phyloP scores from a whole-genome alignment of 2,329 filamentous ascomycete genomes.

The Chaetothyriales sp. region DNA sequence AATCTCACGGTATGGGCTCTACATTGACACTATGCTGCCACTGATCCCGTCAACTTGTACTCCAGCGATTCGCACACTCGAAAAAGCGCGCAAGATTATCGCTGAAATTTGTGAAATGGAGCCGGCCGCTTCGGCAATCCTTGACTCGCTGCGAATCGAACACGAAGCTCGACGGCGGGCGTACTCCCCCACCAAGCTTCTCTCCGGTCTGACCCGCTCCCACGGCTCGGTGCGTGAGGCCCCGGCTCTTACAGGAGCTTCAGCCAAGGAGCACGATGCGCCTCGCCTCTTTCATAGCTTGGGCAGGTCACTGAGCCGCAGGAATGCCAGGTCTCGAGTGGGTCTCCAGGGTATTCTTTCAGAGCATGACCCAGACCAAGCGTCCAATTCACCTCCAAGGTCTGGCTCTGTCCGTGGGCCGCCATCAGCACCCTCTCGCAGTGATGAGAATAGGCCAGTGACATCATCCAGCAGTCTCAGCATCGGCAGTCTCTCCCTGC shows the following conservation, averaged over 20 bases:
- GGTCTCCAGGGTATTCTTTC: constrained; percentile 13
- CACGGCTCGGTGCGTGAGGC: constrained; percentile 14
- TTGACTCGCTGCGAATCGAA: constrained; percentile 17
- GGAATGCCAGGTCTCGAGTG: constrained; percentile 8
- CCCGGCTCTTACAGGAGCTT: constrained; percentile 10
- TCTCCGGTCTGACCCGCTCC: constrained; percentile 13
- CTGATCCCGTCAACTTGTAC: constrained; percentile 15
- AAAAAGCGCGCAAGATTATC: constrained; percentile 83
- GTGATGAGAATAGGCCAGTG: constrained; percentile 14
- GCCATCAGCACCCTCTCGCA: constrained; percentile 1
- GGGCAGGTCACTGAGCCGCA: constrained; percentile 13
- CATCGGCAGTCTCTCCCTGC: constrained; percentile 6
- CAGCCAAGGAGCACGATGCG: constrained; percentile 10
- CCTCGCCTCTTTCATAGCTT: constrained; percentile 15
- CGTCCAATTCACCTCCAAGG: constrained; percentile 6
- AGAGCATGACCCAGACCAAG: constrained; percentile 16
- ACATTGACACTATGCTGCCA: constrained; percentile 73
- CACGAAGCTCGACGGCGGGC: constrained; percentile 14
- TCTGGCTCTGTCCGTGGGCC: neutral
- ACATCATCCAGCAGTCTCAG: constrained; percentile 12
- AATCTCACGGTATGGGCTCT: constrained; percentile 80
- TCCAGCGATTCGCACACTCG: constrained; percentile 41
- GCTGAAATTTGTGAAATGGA: constrained; percentile 95
- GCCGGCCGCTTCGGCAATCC: constrained; percentile 38
- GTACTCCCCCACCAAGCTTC: constrained; percentile 16